These are phyloP conservation scores for Cyclostephanos tholiformis DNA, from an alignment of 108 stramenopile genomes.

Conservation along the genomic window DNA sequence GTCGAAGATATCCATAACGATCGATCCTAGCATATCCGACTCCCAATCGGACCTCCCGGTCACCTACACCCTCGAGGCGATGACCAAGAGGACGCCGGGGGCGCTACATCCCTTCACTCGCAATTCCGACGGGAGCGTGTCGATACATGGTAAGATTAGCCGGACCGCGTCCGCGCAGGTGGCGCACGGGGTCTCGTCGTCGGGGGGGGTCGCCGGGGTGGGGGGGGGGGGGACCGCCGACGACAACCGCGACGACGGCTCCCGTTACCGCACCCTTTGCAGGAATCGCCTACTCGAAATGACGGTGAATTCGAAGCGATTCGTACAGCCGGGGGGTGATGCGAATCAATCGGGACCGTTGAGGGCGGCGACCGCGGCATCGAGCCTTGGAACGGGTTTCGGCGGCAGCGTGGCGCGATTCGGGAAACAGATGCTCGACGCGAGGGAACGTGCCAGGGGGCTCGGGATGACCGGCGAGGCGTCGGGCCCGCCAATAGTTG, in stretches of 20 bases:
- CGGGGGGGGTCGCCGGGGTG: not conserved
- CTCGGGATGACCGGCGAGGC: slow-evolving; percentile 11
- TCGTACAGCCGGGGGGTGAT: slow-evolving; percentile 79
- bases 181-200: slow-evolving; percentile 30
- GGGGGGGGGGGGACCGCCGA: slow-evolving; percentile 10
- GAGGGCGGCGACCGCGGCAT: slow-evolving; percentile 47
- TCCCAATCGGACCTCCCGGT: slow-evolving; percentile 63
- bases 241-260: slow-evolving; percentile 31
- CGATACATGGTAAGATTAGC: slow-evolving; percentile 71
- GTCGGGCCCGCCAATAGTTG: slow-evolving; percentile 47
- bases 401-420: slow-evolving; percentile 75
- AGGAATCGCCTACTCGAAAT: slow-evolving; percentile 73
- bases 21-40: slow-evolving; percentile 30
- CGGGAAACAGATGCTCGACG: slow-evolving; percentile 71
- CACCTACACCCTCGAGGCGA: slow-evolving; percentile 81
- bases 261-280: slow-evolving; percentile 63
- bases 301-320: slow-evolving; percentile 73
- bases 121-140: slow-evolving; percentile 61
- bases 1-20: slow-evolving; percentile 36
- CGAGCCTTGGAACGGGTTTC: slow-evolving; percentile 61
- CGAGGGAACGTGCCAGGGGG: slow-evolving; percentile 26
- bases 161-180: slow-evolving; percentile 80
- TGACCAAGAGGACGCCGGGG: slow-evolving; percentile 79
- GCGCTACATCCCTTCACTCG: slow-evolving; percentile 79
- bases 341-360: slow-evolving; percentile 54